Conservation (phyloP, 768 basidiomycete species). For the Porphyrellus cyaneotinctus region DNA sequence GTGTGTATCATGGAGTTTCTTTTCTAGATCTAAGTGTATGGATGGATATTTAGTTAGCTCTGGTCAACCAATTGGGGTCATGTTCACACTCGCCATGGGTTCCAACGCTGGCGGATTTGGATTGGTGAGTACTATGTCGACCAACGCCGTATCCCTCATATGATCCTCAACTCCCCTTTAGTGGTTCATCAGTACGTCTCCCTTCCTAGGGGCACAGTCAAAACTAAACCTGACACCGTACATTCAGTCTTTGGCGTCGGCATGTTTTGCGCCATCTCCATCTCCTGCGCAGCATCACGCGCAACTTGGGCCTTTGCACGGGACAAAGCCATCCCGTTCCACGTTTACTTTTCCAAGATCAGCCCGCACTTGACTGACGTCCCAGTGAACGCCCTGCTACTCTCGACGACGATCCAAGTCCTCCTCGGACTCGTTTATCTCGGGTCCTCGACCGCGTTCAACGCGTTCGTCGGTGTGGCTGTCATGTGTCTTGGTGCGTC, state of each 20-base stretch:
- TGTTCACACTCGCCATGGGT: slow-evolving; percentile 61
- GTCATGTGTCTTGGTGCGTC: slow-evolving; percentile 65
- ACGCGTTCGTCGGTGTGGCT: slow-evolving; percentile 63
- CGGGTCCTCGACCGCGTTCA: slow-evolving; percentile 59
- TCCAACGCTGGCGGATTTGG: slow-evolving; percentile 60
- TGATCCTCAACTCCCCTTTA: slow-evolving; percentile 6
- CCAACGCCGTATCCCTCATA: neutral
- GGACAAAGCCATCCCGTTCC: slow-evolving; percentile 60
- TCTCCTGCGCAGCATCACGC: slow-evolving; percentile 62
- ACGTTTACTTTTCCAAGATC: slow-evolving; percentile 45
- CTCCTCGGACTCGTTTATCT: slow-evolving; percentile 62
- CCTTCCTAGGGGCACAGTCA: too few relatives aligned
- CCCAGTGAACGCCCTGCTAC: slow-evolving; percentile 56
- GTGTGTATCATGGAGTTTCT: slow-evolving; percentile 12
- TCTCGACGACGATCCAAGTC: slow-evolving; percentile 55
- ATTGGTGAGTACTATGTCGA: slow-evolving; percentile 36
- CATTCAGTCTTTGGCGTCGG: slow-evolving; percentile 48
- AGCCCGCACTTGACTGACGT: slow-evolving; percentile 40
- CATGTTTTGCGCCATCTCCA: slow-evolving; percentile 63
- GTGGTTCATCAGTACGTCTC: slow-evolving; percentile 41
- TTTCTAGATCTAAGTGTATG: neutral
- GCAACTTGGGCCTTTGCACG: slow-evolving; percentile 71
- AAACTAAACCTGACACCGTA: neutral
- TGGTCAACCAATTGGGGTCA: slow-evolving; percentile 60
- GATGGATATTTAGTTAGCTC: slow-evolving; percentile 41